Evolutionary conservation across 1,284 basidiomycete species (phyloP).

Genomic region (Mycena citricolor): DNA sequence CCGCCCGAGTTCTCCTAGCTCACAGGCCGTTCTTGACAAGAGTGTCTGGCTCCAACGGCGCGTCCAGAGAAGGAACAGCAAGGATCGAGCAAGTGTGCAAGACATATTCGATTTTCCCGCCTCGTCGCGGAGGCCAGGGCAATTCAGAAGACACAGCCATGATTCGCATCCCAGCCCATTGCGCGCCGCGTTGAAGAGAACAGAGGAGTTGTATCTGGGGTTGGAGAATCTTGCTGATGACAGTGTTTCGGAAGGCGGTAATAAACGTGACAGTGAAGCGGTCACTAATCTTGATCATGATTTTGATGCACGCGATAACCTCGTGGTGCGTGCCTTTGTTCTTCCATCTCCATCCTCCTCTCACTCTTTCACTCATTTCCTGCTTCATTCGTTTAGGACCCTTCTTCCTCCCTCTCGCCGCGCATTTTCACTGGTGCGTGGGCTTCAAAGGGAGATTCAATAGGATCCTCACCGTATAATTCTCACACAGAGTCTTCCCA

Average conservation of each 20-base stretch:
- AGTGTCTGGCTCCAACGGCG: slow-evolving; percentile 11
- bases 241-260: not conserved
- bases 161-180: too few relatives aligned
- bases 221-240: not conserved
- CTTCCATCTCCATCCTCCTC: slow-evolving; percentile 2
- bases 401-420: slow-evolving; percentile 12
- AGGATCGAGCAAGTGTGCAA: slow-evolving; percentile 14
- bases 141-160: too few relatives aligned
- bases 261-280: not conserved
- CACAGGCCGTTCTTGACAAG: slow-evolving; percentile 19
- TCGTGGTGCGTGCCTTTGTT: slow-evolving; percentile 20
- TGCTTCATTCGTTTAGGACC: slow-evolving; percentile 8
- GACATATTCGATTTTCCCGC: slow-evolving; percentile 15
- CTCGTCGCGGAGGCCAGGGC: slow-evolving; percentile 1
- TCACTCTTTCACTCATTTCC: slow-evolving; percentile 5
- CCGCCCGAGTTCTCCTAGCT: slow-evolving; percentile 14
- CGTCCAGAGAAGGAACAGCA: not conserved
- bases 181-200: slow-evolving; percentile 1
- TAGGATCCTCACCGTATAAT: not conserved
- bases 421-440: slow-evolving; percentile 18
- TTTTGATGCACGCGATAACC: slow-evolving; percentile 20
- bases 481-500: slow-evolving; percentile 5
- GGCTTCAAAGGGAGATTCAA: not conserved
- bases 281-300: slow-evolving; percentile 4
- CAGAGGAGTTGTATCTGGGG: slow-evolving; percentile 4